Base-by-base conservation (phyloP, 805 yeast species). In the Candida tibetensis region DNA sequence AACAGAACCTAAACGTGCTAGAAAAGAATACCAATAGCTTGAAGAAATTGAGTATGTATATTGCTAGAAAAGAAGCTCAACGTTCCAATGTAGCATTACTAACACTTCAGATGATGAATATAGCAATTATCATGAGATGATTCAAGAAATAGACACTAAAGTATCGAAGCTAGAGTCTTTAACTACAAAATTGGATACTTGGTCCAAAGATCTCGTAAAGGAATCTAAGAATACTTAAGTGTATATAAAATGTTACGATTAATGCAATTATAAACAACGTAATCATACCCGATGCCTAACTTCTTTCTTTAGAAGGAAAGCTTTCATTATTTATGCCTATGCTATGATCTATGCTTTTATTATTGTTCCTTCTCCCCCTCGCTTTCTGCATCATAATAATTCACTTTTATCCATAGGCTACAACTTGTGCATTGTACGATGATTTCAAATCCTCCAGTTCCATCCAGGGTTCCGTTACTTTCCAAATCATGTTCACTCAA, bases 361-460 rank as follows among this genome's bases (percentile, higher is more conserved):
- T n/a, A n/a, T n/a, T n/a, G n/a, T n/a, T n/a, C n/a, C n/a, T n/a
- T n/a, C n/a, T 21, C 25, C 7, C 13, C 28, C 19, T 30, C 39
- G 32, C 55, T 58, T 5, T 54, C 58, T 17, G 48, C 66, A 46
- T 79, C 89, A 47, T 69, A 77, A 52, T 82, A 86, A 46, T 70
- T 72, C 2, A 91, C 89, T 35, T 79, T 78, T 17, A 91, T 60
- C 96, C 96, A 91, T 21, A 89, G 56, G 56, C 95, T 85, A 58
- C 98, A 91, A 22, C 85, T 80, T 9, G 64, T 55, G 56, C 98
- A 91, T 52, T 90, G 96, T 0, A 86, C 78, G 16, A 86, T 69
- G 1, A 90, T 72, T 45, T 82, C 84, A 46, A 69, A 82, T 12
- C 66, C 66, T 1, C 81, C 72, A 13, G 62, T 74, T 12, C 78